These are phyloP conservation scores for Lasiodiplodia theobromae DNA, from an alignment of 2,329 filamentous ascomycete species.

Conservation along the genomic window DNA sequence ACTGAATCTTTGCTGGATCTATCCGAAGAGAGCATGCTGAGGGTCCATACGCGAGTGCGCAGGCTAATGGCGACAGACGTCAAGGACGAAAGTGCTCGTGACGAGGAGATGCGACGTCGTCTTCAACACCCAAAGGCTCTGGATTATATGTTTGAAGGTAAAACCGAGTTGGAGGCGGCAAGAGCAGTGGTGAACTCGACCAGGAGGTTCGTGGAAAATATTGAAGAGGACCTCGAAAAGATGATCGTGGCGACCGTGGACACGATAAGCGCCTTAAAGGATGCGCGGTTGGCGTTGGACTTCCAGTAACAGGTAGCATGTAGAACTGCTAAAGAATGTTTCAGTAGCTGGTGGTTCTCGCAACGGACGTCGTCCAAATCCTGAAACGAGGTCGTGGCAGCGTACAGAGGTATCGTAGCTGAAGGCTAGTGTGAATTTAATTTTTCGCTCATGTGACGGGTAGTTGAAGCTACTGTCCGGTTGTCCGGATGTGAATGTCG, in stretches of 20 bases:
- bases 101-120: neutral
- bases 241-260: slow-evolving; percentile 8
- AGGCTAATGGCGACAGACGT: slow-evolving; percentile 17
- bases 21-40: slow-evolving; percentile 2
- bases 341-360: too few relatives aligned
- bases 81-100: neutral
- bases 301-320: neutral
- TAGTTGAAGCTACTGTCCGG: too few relatives aligned
- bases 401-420: too few relatives aligned
- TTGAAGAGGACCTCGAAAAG: slow-evolving; percentile 1
- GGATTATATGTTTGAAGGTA: slow-evolving; percentile 66
- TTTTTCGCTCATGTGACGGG: too few relatives aligned
- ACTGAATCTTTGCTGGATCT: neutral
- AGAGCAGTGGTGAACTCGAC: slow-evolving; percentile 39
- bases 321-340: neutral
- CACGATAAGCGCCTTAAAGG: slow-evolving; percentile 4
- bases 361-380: neutral
- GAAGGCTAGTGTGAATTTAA: too few relatives aligned
- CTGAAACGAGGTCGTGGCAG: too few relatives aligned
- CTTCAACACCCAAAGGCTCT: slow-evolving; percentile 2
- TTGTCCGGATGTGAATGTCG: too few relatives aligned
- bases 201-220: neutral
- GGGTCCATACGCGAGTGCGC: neutral
- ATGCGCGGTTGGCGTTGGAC: slow-evolving; percentile 8
- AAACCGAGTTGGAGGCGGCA: slow-evolving; percentile 70